phyloP scores from a whole-genome alignment of 192 early-diverging fungal species.

The Cetraspora pellucida region DNA sequence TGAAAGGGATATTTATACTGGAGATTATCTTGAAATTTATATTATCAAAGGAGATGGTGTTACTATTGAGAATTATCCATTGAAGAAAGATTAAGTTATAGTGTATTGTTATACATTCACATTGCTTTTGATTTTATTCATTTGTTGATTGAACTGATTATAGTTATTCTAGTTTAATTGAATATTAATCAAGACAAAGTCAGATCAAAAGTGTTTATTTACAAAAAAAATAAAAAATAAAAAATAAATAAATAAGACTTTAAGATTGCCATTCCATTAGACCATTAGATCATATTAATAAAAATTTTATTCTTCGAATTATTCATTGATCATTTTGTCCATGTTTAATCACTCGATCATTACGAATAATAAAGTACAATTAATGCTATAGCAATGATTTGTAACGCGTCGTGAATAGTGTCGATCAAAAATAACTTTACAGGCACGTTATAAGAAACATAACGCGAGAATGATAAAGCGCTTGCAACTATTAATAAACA shows the following conservation, averaged over 20 bases:
- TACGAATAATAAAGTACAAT: neutral
- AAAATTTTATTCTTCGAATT: neutral
- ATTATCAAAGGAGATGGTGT: slow-evolving; percentile 80
- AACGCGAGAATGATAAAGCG: slow-evolving; percentile 6
- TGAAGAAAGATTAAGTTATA: slow-evolving; percentile 86
- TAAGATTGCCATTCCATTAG: too few species aligned
- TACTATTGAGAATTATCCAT: slow-evolving; percentile 66
- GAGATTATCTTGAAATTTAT: slow-evolving; percentile 93
- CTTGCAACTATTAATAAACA: neutral
- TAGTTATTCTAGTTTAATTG: too few species aligned
- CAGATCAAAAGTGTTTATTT: too few species aligned
- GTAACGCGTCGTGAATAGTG: slow-evolving; percentile 5
- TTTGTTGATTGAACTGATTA: neutral
- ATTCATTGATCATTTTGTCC: neutral
- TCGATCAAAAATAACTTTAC: slow-evolving; percentile 9
- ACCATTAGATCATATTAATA: neutral
- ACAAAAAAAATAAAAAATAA: too few species aligned
- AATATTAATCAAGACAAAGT: neutral
- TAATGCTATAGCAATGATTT: neutral
- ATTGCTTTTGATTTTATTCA: neutral
- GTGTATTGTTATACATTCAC: neutral
- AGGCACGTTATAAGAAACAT: slow-evolving; percentile 6
- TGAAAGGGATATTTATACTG: slow-evolving; percentile 99
- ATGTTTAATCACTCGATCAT: neutral
- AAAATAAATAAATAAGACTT: too few species aligned